Conservation (phyloP, 164 flowering plant species). For the Nelumbo lutea region DNA sequence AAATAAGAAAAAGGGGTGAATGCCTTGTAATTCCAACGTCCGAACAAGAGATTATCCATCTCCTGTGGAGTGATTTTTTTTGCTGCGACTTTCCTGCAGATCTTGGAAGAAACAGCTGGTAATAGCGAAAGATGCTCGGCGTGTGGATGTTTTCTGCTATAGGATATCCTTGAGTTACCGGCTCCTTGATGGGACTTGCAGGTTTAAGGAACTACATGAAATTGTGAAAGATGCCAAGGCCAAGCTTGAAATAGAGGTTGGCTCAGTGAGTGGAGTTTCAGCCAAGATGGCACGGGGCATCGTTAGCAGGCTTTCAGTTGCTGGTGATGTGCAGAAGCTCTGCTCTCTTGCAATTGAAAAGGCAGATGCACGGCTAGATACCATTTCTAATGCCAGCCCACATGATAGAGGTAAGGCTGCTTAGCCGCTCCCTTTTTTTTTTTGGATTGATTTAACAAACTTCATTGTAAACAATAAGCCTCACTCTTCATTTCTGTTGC, state of each 20-base stretch:
- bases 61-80: conserved; percentile 14
- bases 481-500: conserved; percentile 25
- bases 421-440: background rate
- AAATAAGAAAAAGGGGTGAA: background rate
- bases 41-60: background rate
- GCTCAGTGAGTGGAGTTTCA: conserved; percentile 74
- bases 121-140: conserved; percentile 88
- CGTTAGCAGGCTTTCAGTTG: conserved; percentile 88
- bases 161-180: conserved; percentile 82
- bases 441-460: background rate
- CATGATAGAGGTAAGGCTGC: conserved; percentile 39
- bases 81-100: conserved; percentile 34
- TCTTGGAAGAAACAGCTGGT: conserved; percentile 86
- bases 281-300: conserved; percentile 84
- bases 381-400: conserved; percentile 25
- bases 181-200: conserved; percentile 82
- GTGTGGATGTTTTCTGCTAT: conserved; percentile 81
- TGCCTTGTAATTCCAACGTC: background rate
- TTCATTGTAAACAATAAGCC: background rate
- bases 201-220: conserved; percentile 69
- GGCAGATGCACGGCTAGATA: conserved; percentile 65
- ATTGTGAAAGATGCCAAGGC: conserved; percentile 62
- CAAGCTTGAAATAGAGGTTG: conserved; percentile 86
- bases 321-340: conserved; percentile 73
- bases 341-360: conserved; percentile 80